Conservation (phyloP, 768 basidiomycete genomes). For the Mycena venus region DNA sequence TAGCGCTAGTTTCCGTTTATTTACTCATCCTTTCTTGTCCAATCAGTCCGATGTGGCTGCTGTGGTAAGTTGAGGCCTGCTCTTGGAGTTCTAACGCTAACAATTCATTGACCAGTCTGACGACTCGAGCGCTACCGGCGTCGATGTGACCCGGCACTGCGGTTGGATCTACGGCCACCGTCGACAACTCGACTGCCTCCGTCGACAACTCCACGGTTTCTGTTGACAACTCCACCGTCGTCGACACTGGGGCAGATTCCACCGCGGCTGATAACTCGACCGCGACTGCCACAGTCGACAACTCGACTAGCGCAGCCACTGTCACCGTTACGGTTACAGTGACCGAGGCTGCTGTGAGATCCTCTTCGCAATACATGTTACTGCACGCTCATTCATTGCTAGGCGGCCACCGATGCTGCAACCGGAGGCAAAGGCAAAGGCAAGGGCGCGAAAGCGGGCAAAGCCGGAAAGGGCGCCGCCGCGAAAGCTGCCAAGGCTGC, state of each 20-base stretch:
- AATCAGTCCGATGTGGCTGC: neutral
- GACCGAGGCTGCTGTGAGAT: slow-evolving; percentile 35
- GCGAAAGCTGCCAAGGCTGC: slow-evolving; percentile 1
- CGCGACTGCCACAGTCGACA: neutral
- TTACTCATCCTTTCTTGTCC: neutral
- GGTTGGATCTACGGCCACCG: slow-evolving; percentile 8
- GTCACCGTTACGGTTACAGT: slow-evolving; percentile 36
- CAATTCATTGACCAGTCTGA: neutral
- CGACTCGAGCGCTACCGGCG: neutral
- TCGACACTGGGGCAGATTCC: slow-evolving; percentile 3
- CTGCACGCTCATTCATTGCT: neutral
- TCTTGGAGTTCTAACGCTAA: neutral
- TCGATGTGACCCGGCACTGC: too few relatives aligned
- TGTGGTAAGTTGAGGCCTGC: neutral
- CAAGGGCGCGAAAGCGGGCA: too few relatives aligned
- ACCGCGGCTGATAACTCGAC: neutral
- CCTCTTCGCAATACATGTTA: neutral
- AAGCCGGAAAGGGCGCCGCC: neutral
- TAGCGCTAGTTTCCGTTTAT: neutral
- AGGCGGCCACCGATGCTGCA: slow-evolving; percentile 29
- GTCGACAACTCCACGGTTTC: neutral
- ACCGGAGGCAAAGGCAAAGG: too few relatives aligned
- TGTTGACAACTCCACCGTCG: slow-evolving; percentile 10
- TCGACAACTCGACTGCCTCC: slow-evolving; percentile 18
- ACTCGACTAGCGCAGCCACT: neutral